Base-by-base conservation (phyloP, 2,329 filamentous ascomycete species). In the Fusarium neocosmosporiellum region DNA sequence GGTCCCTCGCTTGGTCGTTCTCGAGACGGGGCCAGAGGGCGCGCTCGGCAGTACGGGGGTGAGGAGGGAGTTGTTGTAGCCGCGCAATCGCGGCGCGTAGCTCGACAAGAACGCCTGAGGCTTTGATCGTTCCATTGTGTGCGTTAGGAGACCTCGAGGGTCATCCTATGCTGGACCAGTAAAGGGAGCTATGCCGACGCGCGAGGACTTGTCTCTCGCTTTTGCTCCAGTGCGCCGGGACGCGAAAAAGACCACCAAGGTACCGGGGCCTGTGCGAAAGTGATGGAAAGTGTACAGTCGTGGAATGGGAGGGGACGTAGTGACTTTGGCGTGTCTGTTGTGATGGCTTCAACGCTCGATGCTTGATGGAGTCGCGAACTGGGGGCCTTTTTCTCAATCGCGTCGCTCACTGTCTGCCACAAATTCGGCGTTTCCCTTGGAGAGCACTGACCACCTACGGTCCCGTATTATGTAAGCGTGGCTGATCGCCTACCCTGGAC, bases 1-100 rank as follows among this genome's bases (percentile, higher is more conserved):
- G 2, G 96, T 98, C 66, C 96, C 96, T 83, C 96, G 93, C 86
- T 99, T 98, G 10, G 96, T 98, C n/a, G 94, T 97, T 80, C 96
- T 91, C 77, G 94, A 88, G 67, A 89, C 85, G 41, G 92, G 89
- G 27, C 90, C 91, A 3, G 89, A 82, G n/a, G 90, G 88, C 65
- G 87, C 86, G 70, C 90, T 91, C 63, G 93, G 93, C 70, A 96
- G 89, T 70, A 96, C 91, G 37, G 96, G 95, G 27, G 94, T 94
- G 70, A 98, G 89, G 63, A 98, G 90, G 39, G 96, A 94, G 85
- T 98, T 98, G 81, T 93, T 94, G 85, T 97, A 98, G 73, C 91
- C 90, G 80, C 96, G 94, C 79, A 98, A 85, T 79, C 96, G 93
- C 72, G 96, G 94, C 83, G 96, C 94, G 84, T 97, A 98, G 80